phyloP scores from a whole-genome alignment of 306 rosid species.

The Argentina anserina region DNA sequence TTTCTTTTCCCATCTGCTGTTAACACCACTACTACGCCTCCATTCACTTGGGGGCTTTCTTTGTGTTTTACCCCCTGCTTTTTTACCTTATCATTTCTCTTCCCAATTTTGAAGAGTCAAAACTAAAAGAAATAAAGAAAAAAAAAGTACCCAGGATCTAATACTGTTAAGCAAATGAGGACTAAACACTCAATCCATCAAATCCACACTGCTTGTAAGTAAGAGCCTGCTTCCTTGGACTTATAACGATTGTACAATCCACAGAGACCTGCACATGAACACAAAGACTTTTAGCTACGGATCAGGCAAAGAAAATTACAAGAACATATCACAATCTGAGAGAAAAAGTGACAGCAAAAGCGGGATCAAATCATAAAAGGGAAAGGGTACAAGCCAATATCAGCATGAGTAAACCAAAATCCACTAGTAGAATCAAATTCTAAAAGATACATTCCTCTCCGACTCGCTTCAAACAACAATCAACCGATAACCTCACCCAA shows the following conservation, averaged over 20 bases:
- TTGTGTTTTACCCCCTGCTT: not conserved
- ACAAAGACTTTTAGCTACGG: slow-evolving; percentile 6
- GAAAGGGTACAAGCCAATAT: not conserved
- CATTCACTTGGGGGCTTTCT: not conserved
- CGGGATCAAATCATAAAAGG: not conserved
- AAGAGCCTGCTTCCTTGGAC: slow-evolving; percentile 93
- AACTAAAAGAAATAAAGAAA: slow-evolving; percentile 27
- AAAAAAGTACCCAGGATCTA: slow-evolving; percentile 9
- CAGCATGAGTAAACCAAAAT: not conserved
- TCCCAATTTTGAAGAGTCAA: slow-evolving; percentile 18
- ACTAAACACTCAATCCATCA: slow-evolving; percentile 77
- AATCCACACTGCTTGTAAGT: slow-evolving; percentile 90
- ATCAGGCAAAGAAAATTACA: not conserved
- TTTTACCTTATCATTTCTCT: slow-evolving; percentile 12
- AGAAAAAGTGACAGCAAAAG: not conserved
- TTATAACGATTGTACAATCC: slow-evolving; percentile 89
- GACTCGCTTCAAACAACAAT: not conserved
- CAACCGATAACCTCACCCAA: not conserved
- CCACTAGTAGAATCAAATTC: not conserved
- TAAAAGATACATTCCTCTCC: not conserved
- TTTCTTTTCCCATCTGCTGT: not conserved
- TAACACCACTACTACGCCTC: not conserved
- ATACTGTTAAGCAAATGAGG: not conserved
- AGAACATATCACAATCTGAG: not conserved
- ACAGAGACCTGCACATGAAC: slow-evolving; percentile 70